Evolutionary conservation across 495 filamentous ascomycete species (phyloP).

Genomic region (Penicillium simplicissimum): DNA sequence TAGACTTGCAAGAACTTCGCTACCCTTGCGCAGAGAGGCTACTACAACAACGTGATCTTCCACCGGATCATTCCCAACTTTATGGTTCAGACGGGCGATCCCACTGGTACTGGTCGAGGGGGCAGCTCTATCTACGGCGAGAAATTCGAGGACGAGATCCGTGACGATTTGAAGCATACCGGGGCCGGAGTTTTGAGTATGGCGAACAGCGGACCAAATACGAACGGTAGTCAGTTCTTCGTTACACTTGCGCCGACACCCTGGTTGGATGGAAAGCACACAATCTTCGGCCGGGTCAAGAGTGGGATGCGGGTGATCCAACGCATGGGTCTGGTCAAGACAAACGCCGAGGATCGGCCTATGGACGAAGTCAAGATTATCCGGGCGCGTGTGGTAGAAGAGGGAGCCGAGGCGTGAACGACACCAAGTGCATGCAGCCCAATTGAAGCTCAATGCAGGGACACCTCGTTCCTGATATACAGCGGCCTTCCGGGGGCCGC

Average conservation of each 20-base stretch:
- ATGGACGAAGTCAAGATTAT: conserved; percentile 81
- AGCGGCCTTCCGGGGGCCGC: background rate
- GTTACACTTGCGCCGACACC: conserved; percentile 93
- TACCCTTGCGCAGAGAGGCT: conserved; percentile 74
- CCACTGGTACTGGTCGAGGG: conserved; percentile 92
- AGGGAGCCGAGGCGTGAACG: conserved; percentile 43
- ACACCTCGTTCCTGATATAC: background rate
- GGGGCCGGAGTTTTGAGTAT: conserved; percentile 92
- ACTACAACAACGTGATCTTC: conserved; percentile 84
- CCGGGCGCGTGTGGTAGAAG: conserved; percentile 64
- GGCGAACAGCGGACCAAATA: conserved; percentile 93
- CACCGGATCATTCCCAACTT: conserved; percentile 95
- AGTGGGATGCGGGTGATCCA: conserved; percentile 79
- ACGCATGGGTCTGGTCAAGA: conserved; percentile 90
- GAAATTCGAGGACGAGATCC: conserved; percentile 93
- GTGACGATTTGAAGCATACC: conserved; percentile 77
- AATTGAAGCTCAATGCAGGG: background rate
- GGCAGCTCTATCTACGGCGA: conserved; percentile 90
- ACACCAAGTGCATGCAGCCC: background rate
- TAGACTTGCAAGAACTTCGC: conserved; percentile 87
- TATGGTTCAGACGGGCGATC: conserved; percentile 97
- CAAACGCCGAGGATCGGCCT: conserved; percentile 76
- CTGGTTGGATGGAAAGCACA: conserved; percentile 97
- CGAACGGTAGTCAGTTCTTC: conserved; percentile 88
- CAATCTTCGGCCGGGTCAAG: conserved; percentile 93